A percentile compares a stretch with the other conserved stretches of the same genome.
These are phyloP conservation scores for Cystobasidium sp. DNA, from an alignment of 1,284 basidiomycete genomes.

Conservation along the genomic window DNA sequence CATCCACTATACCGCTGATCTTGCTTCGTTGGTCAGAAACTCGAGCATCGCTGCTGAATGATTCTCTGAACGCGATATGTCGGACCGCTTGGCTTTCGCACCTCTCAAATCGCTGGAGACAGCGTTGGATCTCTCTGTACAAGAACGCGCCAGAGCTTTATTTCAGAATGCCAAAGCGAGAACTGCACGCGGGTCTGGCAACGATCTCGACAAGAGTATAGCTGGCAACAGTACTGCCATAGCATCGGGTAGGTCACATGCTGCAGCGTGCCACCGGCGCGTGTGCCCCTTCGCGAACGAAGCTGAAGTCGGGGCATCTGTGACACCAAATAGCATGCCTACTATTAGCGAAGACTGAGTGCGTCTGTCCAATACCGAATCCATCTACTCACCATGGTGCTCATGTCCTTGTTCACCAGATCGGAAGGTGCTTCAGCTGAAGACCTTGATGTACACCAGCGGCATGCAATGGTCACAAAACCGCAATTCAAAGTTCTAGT, in stretches of 20 bases:
- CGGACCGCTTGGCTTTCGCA: conserved; percentile 26
- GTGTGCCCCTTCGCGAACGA: background rate
- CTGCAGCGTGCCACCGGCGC: background rate
- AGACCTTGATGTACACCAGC: conserved; percentile 22
- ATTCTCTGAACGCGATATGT: background rate
- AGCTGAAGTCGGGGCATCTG: too few species aligned
- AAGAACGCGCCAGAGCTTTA: conserved; percentile 23
- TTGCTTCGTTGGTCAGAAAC: too few species aligned
- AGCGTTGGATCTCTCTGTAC: conserved; percentile 12
- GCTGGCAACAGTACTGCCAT: conserved; percentile 27
- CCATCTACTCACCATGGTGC: background rate
- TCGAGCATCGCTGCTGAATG: too few species aligned
- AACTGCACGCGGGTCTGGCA: conserved; percentile 19
- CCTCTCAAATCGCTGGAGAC: conserved; percentile 25
- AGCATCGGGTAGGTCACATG: conserved; percentile 15
- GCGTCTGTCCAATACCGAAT: background rate
- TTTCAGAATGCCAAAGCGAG: conserved; percentile 16
- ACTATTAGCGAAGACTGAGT: conserved; percentile 30
- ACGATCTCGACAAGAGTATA: conserved; percentile 27
- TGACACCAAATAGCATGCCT: conserved; percentile 12
- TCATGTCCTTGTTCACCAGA: background rate
- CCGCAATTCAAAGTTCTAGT: conserved; percentile 15
- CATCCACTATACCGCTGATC: too few species aligned
- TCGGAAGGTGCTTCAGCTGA: conserved; percentile 2
- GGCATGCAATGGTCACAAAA: conserved; percentile 26